phyloP scores from a whole-genome alignment of 192 early-diverging fungal species.

The Funneliformis mosseae region DNA sequence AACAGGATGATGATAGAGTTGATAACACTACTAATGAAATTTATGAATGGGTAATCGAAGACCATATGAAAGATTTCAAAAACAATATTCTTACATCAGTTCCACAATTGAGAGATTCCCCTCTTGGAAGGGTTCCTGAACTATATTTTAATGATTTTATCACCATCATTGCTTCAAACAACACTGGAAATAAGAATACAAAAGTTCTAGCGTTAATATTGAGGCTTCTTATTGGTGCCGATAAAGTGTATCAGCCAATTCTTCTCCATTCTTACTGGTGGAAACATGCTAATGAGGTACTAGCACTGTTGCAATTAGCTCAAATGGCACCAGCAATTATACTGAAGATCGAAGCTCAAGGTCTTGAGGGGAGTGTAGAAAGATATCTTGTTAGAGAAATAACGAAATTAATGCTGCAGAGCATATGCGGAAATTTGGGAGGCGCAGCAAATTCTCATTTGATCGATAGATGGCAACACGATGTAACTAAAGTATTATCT shows the following conservation, averaged over 20 bases:
- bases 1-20: slow-evolving; percentile 12
- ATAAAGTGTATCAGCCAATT: slow-evolving; percentile 23
- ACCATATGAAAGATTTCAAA: neutral
- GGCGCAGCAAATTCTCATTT: neutral
- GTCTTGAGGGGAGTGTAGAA: neutral
- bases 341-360: neutral
- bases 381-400: slow-evolving; percentile 1
- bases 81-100: neutral
- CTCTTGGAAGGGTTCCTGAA: neutral
- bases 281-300: slow-evolving; percentile 13
- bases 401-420: neutral
- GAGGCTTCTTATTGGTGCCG: neutral
- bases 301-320: slow-evolving; percentile 29
- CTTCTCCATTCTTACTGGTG: slow-evolving; percentile 26
- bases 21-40: slow-evolving; percentile 15
- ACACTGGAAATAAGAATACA: neutral
- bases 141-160: slow-evolving; percentile 34
- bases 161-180: neutral
- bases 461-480: slow-evolving; percentile 2
- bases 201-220: slow-evolving; percentile 9
- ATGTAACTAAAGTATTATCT: slow-evolving; percentile 21
- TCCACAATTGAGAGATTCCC: neutral
- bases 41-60: neutral
- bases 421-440: neutral
- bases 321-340: slow-evolving; percentile 1